These are phyloP conservation scores for Backusella sp. DNA, from an alignment of 192 early-diverging fungal genomes.

Conservation along the genomic window DNA sequence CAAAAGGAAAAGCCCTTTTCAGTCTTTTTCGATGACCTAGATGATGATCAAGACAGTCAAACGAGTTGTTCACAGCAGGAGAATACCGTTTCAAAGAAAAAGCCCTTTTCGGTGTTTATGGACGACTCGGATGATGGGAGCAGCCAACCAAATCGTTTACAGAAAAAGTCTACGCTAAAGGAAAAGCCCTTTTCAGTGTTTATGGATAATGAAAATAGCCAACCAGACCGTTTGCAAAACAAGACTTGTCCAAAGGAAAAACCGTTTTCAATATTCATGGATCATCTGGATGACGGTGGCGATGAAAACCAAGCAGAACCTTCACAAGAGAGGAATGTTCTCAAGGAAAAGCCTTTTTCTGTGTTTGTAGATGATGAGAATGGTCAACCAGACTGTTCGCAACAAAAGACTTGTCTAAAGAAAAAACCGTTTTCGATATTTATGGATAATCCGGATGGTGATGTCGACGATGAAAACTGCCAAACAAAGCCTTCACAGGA, in stretches of 20 bases:
- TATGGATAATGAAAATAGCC: neutral
- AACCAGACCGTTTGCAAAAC: neutral
- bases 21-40: neutral
- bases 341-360: neutral
- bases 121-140: neutral
- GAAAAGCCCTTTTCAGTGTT: neutral
- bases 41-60: neutral
- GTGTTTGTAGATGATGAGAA: neutral
- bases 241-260: neutral
- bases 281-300: no score
- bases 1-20: neutral
- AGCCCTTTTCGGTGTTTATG: neutral
- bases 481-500: neutral
- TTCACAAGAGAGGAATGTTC: neutral
- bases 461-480: no score
- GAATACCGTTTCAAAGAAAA: neutral
- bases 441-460: no score
- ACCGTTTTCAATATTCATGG: no score
- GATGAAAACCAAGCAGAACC: neutral
- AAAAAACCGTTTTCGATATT: no score
- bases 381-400: neutral
- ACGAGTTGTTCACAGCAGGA: neutral
- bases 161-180: neutral
- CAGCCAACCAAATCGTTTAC: no score
- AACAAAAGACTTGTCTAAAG: neutral